Percentiles rank a stretch among this genome's conserved stretches.
These are phyloP conservation scores for Tubosaeta sp. DNA, from an alignment of 768 basidiomycete species.

Conservation along the genomic window DNA sequence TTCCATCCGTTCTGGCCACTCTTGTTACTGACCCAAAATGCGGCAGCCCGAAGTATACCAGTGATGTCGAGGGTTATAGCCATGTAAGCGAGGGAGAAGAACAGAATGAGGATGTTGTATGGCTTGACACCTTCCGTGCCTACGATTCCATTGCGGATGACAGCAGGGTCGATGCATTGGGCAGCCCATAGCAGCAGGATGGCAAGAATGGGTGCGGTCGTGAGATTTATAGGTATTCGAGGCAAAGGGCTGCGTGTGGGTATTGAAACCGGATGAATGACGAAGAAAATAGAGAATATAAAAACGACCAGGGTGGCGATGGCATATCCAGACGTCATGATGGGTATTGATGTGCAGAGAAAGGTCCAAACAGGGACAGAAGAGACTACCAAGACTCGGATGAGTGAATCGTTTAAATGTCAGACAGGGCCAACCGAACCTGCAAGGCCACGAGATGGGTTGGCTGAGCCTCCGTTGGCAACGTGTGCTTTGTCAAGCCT, in stretches of 20 bases:
- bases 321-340: conserved; percentile 43
- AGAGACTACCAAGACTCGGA: too few relatives aligned
- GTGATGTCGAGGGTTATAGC: conserved; percentile 88
- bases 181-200: conserved; percentile 53
- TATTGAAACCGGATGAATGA: conserved; percentile 45
- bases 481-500: too few relatives aligned
- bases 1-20: conserved; percentile 69
- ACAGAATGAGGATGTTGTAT: conserved; percentile 90
- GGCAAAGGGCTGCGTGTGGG: conserved; percentile 32
- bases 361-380: neutral
- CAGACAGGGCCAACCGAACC: too few relatives aligned
- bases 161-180: conserved; percentile 43
- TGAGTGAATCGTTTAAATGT: too few relatives aligned
- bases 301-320: conserved; percentile 51
- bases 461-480: too few relatives aligned
- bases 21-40: conserved; percentile 83
- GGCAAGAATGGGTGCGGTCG: conserved; percentile 50
- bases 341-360: neutral
- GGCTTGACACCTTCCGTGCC: conserved; percentile 78
- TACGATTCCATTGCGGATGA: conserved; percentile 74
- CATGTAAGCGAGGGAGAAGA: conserved; percentile 90
- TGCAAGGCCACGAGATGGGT: too few relatives aligned
- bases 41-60: conserved; percentile 80
- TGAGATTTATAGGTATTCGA: conserved; percentile 44
- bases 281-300: conserved; percentile 49